Evolutionary conservation across 2,329 filamentous ascomycete species (phyloP), one percentile per base, ranked within the genome.

Genomic region (Diaporthe helianthi): DNA sequence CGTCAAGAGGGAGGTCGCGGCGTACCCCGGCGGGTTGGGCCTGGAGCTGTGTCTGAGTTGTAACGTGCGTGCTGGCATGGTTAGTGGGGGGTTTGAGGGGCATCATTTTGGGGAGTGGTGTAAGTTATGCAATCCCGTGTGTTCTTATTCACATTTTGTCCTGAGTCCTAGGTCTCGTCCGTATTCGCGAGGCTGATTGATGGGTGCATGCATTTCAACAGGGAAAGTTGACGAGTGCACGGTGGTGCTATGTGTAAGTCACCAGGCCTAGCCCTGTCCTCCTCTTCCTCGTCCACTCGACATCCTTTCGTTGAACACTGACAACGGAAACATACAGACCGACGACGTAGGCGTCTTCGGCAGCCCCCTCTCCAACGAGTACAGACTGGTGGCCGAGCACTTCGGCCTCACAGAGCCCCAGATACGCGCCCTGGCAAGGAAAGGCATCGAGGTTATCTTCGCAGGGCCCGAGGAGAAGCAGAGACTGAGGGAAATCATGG

Each of bases 261-360:
- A 33, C 49, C 8, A 2, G 12, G 7, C 6, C 24, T 13, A 4
- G 7, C 6, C 24, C 8, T 33, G 1, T 10, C 33, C 51, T 3
- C 15, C 3, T 22, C 0, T 29, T 8, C 0, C 12, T 7, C 5
- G 4, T 54, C n/a, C 41, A 31, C 44, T 17, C 15, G 1, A 10
- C 7, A 46, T 10, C 7, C 4, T 7, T 12, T 65, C 24, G 54
- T 55, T 49, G 55, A 38, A 36, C 17, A 2, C 19, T 44, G 22
- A 17, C 24, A 71, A 17, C 1, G 3, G 15, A 92, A 95, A 76
- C n/a, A n/a, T 4, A 26, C 71, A 94, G 91, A 96, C 93, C 1
- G 93, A 96, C 76, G 92, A 96, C 75, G 90, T 95, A 12, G 93
- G 92, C 2, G 88, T 96, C 26, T 96, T 96, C 75, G 90, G 90